These are phyloP conservation scores for Trichophyton verrucosum DNA, from an alignment of 2,329 filamentous ascomycete species.

Conservation along the genomic window DNA sequence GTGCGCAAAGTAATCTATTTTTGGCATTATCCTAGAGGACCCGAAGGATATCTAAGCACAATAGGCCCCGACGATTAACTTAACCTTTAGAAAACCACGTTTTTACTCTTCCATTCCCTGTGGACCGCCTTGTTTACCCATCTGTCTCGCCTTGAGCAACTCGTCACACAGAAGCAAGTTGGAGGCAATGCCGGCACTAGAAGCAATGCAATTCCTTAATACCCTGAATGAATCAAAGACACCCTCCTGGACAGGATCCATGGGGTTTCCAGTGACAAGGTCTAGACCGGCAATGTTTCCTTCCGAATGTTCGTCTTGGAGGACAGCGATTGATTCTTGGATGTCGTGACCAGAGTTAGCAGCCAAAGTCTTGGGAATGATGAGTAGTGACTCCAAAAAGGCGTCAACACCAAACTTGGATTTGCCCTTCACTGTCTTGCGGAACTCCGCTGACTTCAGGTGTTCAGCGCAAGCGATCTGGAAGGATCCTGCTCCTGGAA, in stretches of 20 bases:
- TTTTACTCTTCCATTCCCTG: conserved; percentile 34
- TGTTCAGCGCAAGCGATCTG: conserved; percentile 85
- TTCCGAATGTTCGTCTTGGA: conserved; percentile 76
- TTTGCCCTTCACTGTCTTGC: conserved; percentile 91
- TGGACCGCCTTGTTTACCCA: conserved; percentile 45
- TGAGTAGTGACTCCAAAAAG: conserved; percentile 84
- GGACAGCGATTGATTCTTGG: conserved; percentile 75
- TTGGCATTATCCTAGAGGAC: neutral
- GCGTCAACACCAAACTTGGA: conserved; percentile 91
- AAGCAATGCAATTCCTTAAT: conserved; percentile 82
- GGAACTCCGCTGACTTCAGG: conserved; percentile 73
- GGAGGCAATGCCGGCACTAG: conserved; percentile 85
- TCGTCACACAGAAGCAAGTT: conserved; percentile 94
- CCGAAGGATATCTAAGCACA: neutral
- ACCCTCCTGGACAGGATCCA: conserved; percentile 87
- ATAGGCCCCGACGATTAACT: neutral
- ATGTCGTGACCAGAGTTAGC: conserved; percentile 95
- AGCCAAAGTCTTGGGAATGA: conserved; percentile 95
- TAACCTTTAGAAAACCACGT: conserved; percentile 2
- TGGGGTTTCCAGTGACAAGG: conserved; percentile 73
- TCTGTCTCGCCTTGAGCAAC: conserved; percentile 93
- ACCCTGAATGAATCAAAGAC: conserved; percentile 96
- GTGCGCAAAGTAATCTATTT: conserved; percentile 1
- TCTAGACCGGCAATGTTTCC: conserved; percentile 81
- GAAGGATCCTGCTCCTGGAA: conserved; percentile 89